Conservation (phyloP, 2,329 filamentous ascomycete genomes). For the Penicillium polonicum region DNA sequence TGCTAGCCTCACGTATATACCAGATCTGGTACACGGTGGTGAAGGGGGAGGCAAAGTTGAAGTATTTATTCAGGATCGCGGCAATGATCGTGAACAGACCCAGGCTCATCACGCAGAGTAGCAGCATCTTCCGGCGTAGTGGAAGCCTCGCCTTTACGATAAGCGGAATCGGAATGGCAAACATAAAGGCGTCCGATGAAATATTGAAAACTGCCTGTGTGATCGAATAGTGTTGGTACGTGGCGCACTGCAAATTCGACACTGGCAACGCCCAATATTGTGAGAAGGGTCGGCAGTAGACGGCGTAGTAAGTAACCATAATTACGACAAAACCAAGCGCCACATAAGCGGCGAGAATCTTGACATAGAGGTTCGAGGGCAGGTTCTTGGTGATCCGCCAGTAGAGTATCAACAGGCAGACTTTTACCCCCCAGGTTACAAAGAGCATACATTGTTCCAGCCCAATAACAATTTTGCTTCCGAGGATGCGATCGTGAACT, state of each 20-base stretch:
- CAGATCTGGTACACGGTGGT: conserved; percentile 43
- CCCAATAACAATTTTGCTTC: conserved; percentile 51
- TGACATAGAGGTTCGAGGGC: conserved; percentile 39
- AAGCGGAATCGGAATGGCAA: conserved; percentile 39
- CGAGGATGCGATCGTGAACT: conserved; percentile 44
- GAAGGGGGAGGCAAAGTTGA: conserved; percentile 39
- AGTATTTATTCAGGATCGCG: conserved; percentile 50
- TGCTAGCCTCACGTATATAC: conserved; percentile 44
- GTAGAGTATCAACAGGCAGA: conserved; percentile 52
- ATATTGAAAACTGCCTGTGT: conserved; percentile 48
- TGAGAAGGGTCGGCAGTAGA: conserved; percentile 51
- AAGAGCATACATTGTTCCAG: conserved; percentile 51
- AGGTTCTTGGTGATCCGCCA: conserved; percentile 45
- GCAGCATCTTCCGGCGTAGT: conserved; percentile 33
- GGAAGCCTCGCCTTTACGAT: conserved; percentile 37
- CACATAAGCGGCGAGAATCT: conserved; percentile 45
- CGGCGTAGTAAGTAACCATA: conserved; percentile 50
- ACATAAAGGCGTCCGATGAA: conserved; percentile 41
- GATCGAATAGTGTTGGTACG: conserved; percentile 43
- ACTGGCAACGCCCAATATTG: conserved; percentile 52
- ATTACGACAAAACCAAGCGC: conserved; percentile 47
- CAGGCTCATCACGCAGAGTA: conserved; percentile 38
- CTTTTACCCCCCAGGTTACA: conserved; percentile 52
- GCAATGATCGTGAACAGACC: conserved; percentile 45
- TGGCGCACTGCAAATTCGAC: conserved; percentile 40